Evolutionary conservation across 768 basidiomycete species (phyloP), one percentile per base, ranked within the genome.

Genomic region (Mycena haematopus): DNA sequence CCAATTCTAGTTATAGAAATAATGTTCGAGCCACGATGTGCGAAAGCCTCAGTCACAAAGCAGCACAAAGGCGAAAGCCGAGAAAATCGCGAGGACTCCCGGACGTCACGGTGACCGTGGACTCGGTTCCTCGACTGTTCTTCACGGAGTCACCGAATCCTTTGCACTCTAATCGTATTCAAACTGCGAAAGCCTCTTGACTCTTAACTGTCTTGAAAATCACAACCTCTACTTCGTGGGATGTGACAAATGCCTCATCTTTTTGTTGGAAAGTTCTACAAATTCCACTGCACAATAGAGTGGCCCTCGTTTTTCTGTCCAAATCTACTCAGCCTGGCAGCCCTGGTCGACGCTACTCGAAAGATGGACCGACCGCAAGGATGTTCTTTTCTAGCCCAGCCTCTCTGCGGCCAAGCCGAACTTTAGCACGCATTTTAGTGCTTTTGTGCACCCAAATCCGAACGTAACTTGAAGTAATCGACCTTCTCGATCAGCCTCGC

Each of bases 401-500:
- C 31, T 46, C 58, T 1, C 31, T 45, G n/a, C 38, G 22, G 38
- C 25, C 44, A 24, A 24, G 22, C 22, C 40, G 40, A 7, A 22
- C 13, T 45, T 42, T 54, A 54, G 53, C n/a, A 25, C 4, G 33
- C 19, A 29, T 29, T 13, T 50, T 36, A 11, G 36, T 36, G 11
- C 14, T 36, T 36, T 9, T 11, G 36, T 14, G 36, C 36, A 10
- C 36, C 36, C 6, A 36, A 36, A 14, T 36, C 19, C 36, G 56
- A 38, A 63, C 62, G 57, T 63, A n/a, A n/a, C n/a, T n/a, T n/a
- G n/a, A n/a, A n/a, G n/a, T n/a, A 63, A 65, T 58, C 21, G 29
- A 35, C 46, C 57, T 64, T 64, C 57, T 63, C n/a, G 24, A 65
- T 65, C 63, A 56, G 63, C 63, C 63, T 65, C 62, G 58, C 63